phyloP scores from a whole-genome alignment of 176 grass and related monocot species.

The Urochloa ruziziensis region DNA sequence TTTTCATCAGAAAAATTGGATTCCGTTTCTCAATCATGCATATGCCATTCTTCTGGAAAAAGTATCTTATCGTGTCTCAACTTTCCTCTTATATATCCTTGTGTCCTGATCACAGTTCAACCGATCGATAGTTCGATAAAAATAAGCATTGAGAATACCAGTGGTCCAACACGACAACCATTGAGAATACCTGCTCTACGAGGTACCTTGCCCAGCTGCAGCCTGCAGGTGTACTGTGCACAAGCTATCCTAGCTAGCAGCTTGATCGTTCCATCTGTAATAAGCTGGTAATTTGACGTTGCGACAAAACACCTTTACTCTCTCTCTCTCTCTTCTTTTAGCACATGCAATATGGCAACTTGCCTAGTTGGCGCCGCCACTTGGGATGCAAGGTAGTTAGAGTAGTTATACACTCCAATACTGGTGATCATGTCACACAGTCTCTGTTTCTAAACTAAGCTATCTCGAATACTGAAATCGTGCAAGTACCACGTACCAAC shows the following conservation, averaged over 20 bases:
- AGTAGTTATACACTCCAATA: neutral
- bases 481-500: neutral
- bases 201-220: neutral
- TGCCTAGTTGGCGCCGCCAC: conserved; percentile 5
- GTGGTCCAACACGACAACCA: neutral
- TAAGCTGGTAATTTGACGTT: no score
- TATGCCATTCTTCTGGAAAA: neutral
- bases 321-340: no score
- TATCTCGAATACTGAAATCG: neutral
- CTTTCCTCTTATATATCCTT: neutral
- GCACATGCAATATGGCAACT: neutral
- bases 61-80: neutral
- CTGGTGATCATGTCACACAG: no score
- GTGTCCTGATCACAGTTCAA: neutral
- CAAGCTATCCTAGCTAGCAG: neutral
- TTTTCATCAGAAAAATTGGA: no score
- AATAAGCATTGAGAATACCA: neutral
- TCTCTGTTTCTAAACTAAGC: neutral
- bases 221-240: neutral
- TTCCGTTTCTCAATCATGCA: conserved; percentile 7
- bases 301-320: neutral
- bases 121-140: neutral
- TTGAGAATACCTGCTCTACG: neutral
- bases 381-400: neutral
- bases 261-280: no score